Evolutionary conservation across 768 basidiomycete genomes (phyloP), one percentile per base, ranked within the genome.

Genomic region (Termitomyces sp.): DNA sequence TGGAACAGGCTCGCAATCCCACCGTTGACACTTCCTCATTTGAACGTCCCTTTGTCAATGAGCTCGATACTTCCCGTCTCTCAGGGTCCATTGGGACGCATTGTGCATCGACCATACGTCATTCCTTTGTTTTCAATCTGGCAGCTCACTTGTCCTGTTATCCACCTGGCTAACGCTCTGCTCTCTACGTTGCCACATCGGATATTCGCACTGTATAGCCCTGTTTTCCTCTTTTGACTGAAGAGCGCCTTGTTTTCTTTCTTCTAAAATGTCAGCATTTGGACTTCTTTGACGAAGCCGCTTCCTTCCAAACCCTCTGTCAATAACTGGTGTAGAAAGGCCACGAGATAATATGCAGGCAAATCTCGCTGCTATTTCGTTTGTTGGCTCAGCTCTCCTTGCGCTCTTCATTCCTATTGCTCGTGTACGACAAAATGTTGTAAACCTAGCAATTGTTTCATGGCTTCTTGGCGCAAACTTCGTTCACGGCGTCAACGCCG

Each of bases 381-480:
- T 85, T 62, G 56, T 77, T 42, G 81, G 74, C 62, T 70, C 70
- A n/a, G 66, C 54, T 29, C 60, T 83, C 37, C 68, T 82, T 54
- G 69, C 70, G 12, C 64, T 68, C 4, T 72, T 82, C 49, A 60
- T 77, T 18, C 72, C 78, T 33, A 66, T 79, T 41, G 76, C 73
- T 55, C 78, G 80, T 62, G 72, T 80, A 54, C 73, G 76, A 59
- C 71, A 67, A 45, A 82, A 79, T 62, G 70, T 83, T 26, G 73
- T 80, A 0, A 75, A 70, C 33, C 60, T 81, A 10, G 75, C 81
- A 50, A 75, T 86, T 37, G 72, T 81, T 18, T 59, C 71, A 0
- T 86, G 85, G 85, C 74, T 85, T 4, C 66, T 77, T 24, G 62
- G 76, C 4, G 70, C 69, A 31, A 85, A 81, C 60, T 28, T 85